Base-by-base conservation (phyloP, 1,284 basidiomycete genomes). In the Leccinum subrobustum region DNA sequence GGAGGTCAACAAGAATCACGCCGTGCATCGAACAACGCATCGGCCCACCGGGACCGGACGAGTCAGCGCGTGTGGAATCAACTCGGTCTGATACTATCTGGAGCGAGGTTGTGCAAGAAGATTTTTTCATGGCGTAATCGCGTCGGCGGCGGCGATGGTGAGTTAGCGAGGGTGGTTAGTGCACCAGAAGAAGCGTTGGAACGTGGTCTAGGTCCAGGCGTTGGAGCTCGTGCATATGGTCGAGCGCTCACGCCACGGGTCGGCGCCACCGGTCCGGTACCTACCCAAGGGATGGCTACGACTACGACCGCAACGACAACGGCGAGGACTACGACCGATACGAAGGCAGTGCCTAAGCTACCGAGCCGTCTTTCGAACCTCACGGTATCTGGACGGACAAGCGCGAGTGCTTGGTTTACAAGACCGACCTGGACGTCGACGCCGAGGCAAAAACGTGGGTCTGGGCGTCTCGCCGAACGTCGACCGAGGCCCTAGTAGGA, bases 251-350 rank as follows among this genome's bases (percentile, higher is more conserved):
- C 56, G 55, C 59, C 70, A 59, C 59, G 18, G 47, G 52, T 62
- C 61, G 58, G 56, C 60, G 62, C 62, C 61, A 68, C 68, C 58
- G 67, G 53, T 33, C 35, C 35, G 8, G 31, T 1, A n/a, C 48
- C 37, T 8, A 9, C 47, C 42, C 18, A 33, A 33, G 31, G 47
- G 9, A 23, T 25, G 23, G 23, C 25, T 7, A 16, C 23, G 23
- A 27, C 25, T 6, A 25, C 25, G 25, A 25, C 25, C 6, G 25
- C 25, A 25, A 25, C 25, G 25, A 25, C 25, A 25, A 25, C 12
- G 23, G 23, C 33, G 44, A 48, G 23, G 16, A 50, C 48, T 50
- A 54, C 11, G 61, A 58, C 18, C 27, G 42, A 59, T 31, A 18
- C 20, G 44, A 44, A 25, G 23, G n/a, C 23, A 27, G 48, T 14